Base-by-base conservation (phyloP, 1,139 yeast genomes). In the Meyerozyma smithsonii region DNA sequence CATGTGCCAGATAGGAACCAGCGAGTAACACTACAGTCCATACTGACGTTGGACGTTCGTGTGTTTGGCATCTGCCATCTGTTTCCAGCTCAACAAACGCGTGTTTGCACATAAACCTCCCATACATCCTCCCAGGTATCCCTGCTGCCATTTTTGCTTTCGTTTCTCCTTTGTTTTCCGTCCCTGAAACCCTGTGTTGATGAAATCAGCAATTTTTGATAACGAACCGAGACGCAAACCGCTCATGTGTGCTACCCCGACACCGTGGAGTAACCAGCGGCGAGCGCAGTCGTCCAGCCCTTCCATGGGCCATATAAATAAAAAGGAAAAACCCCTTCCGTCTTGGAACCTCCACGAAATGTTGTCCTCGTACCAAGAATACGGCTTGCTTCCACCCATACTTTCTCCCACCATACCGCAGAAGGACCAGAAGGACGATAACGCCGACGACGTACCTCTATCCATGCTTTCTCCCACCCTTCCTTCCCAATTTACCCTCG, bases 331-430 rank as follows among this genome's bases (percentile, higher is more conserved):
- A 26, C 30, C 30, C 2, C 30, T 26, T 25, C 45, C 49, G 3
- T 44, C 57, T 6, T 71, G 77, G 76, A 68, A 67, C 45, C 47
- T 71, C 38, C 73, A 70, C 35, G 74, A 70, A 18, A 55, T 71
- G 59, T 42, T 69, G 21, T 32, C 54, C 19, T 55, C 64, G n/a
- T 70, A 68, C 48, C 55, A 58, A 23, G 65, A 64, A 5, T 46
- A 52, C n/a, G 69, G 69, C 1, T 35, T 42, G 2, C 57, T 71
- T 34, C 77, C 77, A 1, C 68, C 69, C 0, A 59, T 62, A 7
- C 51, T 71, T 25, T 67, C 74, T 4, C 77, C 77, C 2, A 65
- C 72, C 0, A 47, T 71, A 12, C 75, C 75, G 54, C 55, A 12
- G 45, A 46, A 14, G 46, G 42, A 14, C 32, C 55, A 12, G 45